phyloP scores from a whole-genome alignment of 2,329 filamentous ascomycete species.

The Ophiostoma ulmi region DNA sequence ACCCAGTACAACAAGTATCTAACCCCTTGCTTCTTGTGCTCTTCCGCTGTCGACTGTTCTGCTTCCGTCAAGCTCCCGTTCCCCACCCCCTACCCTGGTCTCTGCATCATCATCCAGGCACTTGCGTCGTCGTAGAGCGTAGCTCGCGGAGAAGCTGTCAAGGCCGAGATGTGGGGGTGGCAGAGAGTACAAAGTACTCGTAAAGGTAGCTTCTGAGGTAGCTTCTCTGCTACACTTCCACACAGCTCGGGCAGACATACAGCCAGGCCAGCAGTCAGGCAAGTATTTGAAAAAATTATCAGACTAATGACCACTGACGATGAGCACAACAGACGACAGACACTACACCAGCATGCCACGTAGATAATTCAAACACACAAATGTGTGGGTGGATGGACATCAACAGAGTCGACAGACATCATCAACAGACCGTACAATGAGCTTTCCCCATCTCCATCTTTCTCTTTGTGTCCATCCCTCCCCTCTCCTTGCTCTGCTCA shows the following conservation, averaged over 20 bases:
- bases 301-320: too few species aligned
- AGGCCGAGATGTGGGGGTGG: slow-evolving; percentile 8
- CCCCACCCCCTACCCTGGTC: not conserved
- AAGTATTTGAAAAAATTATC: not conserved
- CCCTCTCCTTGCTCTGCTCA: not conserved
- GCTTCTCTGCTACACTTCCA: not conserved
- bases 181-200: not conserved
- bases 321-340: not conserved
- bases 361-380: not conserved
- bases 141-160: slow-evolving; percentile 2
- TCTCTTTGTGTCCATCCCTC: not conserved
- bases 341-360: not conserved
- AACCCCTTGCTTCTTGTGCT: not conserved
- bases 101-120: not conserved
- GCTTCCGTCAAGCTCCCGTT: slow-evolving; percentile 10
- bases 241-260: slow-evolving; percentile 9
- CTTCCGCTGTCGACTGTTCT: not conserved
- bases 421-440: not conserved
- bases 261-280: slow-evolving; percentile 6
- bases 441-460: not conserved
- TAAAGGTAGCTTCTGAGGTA: not conserved
- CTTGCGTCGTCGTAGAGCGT: not conserved
- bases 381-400: not conserved
- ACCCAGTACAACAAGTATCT: not conserved
- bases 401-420: not conserved